These are phyloP conservation scores for Neonectria faginata DNA, from an alignment of 2,329 filamentous ascomycete species.

Conservation along the genomic window DNA sequence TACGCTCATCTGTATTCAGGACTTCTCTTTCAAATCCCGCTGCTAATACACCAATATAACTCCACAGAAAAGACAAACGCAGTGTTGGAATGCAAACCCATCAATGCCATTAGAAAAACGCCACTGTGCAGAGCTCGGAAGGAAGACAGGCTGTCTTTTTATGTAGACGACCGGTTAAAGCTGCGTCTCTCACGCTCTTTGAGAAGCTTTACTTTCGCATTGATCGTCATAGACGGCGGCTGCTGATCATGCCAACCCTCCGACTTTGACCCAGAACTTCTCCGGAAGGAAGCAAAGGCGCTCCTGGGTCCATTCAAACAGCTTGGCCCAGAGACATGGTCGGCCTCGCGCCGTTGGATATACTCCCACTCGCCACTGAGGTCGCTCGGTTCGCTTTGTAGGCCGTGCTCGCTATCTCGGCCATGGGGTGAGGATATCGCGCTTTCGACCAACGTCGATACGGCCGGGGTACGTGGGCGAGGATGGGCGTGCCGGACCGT, in stretches of 20 bases:
- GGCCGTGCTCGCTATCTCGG: slow-evolving; percentile 11
- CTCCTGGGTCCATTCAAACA: neutral
- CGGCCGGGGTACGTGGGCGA: slow-evolving; percentile 14
- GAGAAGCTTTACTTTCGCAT: slow-evolving; percentile 3
- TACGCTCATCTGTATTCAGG: neutral
- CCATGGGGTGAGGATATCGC: neutral
- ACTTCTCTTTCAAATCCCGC: neutral
- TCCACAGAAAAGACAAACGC: neutral
- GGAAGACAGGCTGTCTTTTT: neutral
- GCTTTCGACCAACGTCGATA: slow-evolving; percentile 1
- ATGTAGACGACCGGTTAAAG: slow-evolving; percentile 12
- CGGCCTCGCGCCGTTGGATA: slow-evolving; percentile 27
- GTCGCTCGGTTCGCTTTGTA: slow-evolving; percentile 30
- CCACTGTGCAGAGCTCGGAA: neutral
- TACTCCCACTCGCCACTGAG: slow-evolving; percentile 35
- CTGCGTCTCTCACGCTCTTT: slow-evolving; percentile 13
- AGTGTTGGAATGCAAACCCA: neutral
- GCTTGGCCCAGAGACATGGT: slow-evolving; percentile 1
- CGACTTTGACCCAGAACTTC: neutral
- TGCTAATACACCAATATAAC: neutral
- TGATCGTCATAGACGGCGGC: slow-evolving; percentile 2
- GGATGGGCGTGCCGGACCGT: slow-evolving; percentile 37
- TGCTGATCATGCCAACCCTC: slow-evolving; percentile 9
- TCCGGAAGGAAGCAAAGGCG: neutral
- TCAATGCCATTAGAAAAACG: neutral